These are phyloP conservation scores for Penicillium glabrum DNA, from an alignment of 2,329 filamentous ascomycete species.

Conservation along the genomic window DNA sequence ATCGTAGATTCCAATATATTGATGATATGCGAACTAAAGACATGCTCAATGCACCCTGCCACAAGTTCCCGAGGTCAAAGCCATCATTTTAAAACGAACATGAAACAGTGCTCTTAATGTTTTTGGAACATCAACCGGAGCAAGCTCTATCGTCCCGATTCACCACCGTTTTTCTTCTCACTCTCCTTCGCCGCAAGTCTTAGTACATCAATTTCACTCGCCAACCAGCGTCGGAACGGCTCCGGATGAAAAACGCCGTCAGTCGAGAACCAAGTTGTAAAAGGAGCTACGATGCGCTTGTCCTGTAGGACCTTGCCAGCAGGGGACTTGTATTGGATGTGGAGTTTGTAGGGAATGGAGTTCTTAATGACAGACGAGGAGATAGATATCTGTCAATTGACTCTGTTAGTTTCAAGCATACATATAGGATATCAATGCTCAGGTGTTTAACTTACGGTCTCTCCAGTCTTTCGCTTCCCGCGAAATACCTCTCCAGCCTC, in stretches of 20 bases:
- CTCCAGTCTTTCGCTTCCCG: constrained; percentile 68
- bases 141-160: constrained; percentile 18
- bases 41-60: constrained; percentile 2
- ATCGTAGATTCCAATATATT: background rate
- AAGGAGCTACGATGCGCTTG: constrained; percentile 55
- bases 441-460: constrained; percentile 50
- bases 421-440: background rate
- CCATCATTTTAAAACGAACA: background rate
- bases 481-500: constrained; percentile 82
- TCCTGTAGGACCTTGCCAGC: constrained; percentile 42
- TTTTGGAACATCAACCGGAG: background rate
- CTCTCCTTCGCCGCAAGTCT: constrained; percentile 44
- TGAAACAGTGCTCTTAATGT: background rate
- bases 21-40: background rate
- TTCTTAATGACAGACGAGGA: constrained; percentile 74
- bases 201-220: constrained; percentile 56
- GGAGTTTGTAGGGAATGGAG: constrained; percentile 76
- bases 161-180: constrained; percentile 31
- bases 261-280: constrained; percentile 60
- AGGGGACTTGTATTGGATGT: constrained; percentile 52
- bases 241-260: constrained; percentile 61
- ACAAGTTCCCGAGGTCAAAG: background rate
- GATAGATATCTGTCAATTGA: constrained; percentile 65
- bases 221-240: constrained; percentile 63
- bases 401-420: constrained; percentile 1